Conservation (phyloP, 176 grass and related monocot genomes). For the Eleusine indica region DNA sequence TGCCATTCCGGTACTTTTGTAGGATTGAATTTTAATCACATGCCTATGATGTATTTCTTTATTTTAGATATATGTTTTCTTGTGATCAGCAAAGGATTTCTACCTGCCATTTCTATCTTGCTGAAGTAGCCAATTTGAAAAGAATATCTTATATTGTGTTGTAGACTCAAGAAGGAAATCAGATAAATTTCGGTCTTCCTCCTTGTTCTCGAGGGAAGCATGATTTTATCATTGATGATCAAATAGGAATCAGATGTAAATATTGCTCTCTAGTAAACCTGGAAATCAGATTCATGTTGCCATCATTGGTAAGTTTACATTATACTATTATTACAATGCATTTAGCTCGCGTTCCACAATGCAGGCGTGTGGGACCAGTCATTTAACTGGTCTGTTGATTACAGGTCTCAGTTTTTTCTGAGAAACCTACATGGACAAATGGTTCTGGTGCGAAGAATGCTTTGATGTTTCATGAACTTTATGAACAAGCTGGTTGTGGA, state of each 20-base stretch:
- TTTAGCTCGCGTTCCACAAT: neutral
- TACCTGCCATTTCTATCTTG: conserved; percentile 25
- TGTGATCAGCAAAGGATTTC: conserved; percentile 24
- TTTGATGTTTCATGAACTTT: conserved; percentile 57
- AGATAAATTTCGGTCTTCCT: conserved; percentile 33
- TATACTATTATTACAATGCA: conserved; percentile 19
- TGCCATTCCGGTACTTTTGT: conserved; percentile 11
- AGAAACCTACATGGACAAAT: conserved; percentile 52
- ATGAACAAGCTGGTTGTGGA: conserved; percentile 42
- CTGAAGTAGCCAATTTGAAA: conserved; percentile 18
- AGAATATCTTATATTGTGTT: conserved; percentile 39
- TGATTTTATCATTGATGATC: conserved; percentile 65
- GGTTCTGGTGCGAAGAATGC: conserved; percentile 41
- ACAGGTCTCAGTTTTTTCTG: conserved; percentile 50
- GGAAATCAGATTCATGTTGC: conserved; percentile 66
- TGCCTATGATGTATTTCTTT: neutral
- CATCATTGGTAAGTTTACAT: conserved; percentile 54
- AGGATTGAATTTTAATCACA: neutral
- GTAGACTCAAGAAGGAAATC: conserved; percentile 41
- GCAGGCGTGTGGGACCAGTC: conserved; percentile 8
- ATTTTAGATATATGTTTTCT: conserved; percentile 31
- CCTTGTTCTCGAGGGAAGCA: conserved; percentile 65
- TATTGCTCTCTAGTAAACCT: conserved; percentile 63
- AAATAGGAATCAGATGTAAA: conserved; percentile 69
- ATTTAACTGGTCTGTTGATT: conserved; percentile 32